phyloP scores from a whole-genome alignment of 352 stramenopile genomes.

The Globisporangium acanthophoron region DNA sequence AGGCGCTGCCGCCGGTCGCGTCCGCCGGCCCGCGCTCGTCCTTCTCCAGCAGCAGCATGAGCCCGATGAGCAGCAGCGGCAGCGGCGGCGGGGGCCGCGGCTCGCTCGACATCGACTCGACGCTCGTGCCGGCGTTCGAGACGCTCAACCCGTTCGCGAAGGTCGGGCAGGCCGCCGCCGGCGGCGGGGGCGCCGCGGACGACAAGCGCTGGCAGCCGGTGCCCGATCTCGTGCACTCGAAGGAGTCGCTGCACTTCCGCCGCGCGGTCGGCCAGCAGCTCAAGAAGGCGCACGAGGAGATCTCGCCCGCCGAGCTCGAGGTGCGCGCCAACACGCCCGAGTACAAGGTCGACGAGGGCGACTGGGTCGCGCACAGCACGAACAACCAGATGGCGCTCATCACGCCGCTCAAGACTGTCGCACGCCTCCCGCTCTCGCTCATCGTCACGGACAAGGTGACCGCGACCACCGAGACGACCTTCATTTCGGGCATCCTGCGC shows the following conservation, averaged over 20 bases:
- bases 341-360: slow-evolving; percentile 80
- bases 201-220: slow-evolving; percentile 77
- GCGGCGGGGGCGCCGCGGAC: slow-evolving; percentile 30
- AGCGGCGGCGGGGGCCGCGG: neutral
- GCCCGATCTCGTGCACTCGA: slow-evolving; percentile 66
- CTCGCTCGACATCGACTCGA: slow-evolving; percentile 33
- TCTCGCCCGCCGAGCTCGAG: slow-evolving; percentile 77
- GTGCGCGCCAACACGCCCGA: slow-evolving; percentile 86
- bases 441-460: slow-evolving; percentile 49
- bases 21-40: neutral
- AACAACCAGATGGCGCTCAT: slow-evolving; percentile 82
- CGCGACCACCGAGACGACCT: slow-evolving; percentile 2
- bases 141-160: slow-evolving; percentile 76
- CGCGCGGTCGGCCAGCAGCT: slow-evolving; percentile 65
- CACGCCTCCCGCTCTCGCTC: slow-evolving; percentile 58
- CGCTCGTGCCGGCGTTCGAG: slow-evolving; percentile 60
- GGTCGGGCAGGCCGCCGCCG: slow-evolving; percentile 27
- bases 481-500: slow-evolving; percentile 65
- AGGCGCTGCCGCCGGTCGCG: neutral
- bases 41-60: slow-evolving; percentile 7
- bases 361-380: slow-evolving; percentile 83
- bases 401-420: slow-evolving; percentile 78
- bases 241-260: slow-evolving; percentile 80
- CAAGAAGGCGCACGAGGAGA: slow-evolving; percentile 74
- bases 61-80: slow-evolving; percentile 13